Conservation (phyloP, 1,284 basidiomycete genomes). For the Tilletiaria anomala region DNA sequence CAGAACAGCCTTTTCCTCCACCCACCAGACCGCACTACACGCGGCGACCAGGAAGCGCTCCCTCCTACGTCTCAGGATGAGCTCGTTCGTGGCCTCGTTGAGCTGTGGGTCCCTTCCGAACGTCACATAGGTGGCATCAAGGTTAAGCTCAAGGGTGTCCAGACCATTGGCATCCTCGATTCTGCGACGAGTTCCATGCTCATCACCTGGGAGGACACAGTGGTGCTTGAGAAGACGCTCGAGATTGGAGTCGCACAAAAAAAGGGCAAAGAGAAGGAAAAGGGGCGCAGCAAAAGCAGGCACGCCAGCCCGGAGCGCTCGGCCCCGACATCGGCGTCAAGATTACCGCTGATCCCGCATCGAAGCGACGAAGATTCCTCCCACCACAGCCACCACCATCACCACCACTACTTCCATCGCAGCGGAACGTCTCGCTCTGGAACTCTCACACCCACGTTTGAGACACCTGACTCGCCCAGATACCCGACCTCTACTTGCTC, state of each 20-base stretch:
- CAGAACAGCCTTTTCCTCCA: conserved; percentile 34
- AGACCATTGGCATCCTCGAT: conserved; percentile 34
- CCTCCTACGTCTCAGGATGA: conserved; percentile 35
- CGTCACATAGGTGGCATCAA: conserved; percentile 33
- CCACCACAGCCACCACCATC: too few relatives aligned
- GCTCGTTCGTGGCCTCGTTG: conserved; percentile 34
- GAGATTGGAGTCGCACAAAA: conserved; percentile 24
- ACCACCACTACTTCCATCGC: too few relatives aligned
- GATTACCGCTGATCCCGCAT: too few relatives aligned
- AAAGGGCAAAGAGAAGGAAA: too few relatives aligned
- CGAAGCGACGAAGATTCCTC: too few relatives aligned
- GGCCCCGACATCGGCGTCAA: conserved; percentile 3
- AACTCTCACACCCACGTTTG: too few relatives aligned
- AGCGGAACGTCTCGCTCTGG: too few relatives aligned
- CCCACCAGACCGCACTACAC: conserved; percentile 26
- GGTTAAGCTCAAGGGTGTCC: conserved; percentile 28
- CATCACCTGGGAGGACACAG: conserved; percentile 31
- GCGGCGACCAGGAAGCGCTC: conserved; percentile 5
- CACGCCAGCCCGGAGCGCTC: too few relatives aligned
- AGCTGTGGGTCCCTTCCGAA: conserved; percentile 30
- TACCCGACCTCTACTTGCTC: too few relatives aligned
- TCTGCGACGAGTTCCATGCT: conserved; percentile 18
- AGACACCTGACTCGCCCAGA: too few relatives aligned
- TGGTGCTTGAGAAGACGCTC: conserved; percentile 31
- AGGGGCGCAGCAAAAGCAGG: too few relatives aligned